Base-by-base conservation (phyloP, 257 asterid genomes). In the Plantago major region DNA sequence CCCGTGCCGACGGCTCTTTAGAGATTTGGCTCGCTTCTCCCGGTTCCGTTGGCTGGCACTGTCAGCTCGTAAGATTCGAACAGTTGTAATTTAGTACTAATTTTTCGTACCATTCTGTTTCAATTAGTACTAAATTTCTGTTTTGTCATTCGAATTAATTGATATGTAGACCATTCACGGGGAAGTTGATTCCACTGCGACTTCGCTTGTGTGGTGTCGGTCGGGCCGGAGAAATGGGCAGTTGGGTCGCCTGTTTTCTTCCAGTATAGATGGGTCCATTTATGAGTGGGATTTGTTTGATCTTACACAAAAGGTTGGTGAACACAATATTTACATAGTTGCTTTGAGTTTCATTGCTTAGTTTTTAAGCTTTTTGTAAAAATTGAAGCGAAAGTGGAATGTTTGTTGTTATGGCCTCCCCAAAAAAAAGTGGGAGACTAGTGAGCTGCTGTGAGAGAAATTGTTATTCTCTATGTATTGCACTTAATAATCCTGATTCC, bases 11-110 rank as follows among this genome's bases (percentile, higher is more conserved):
- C 62, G 86, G 95, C 65, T 78, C 95, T 1, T 73, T 93, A 6
- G 99, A 93, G 83, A 90, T 93, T 69, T 93, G 99, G 99, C 96
- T 93, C 11, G 99, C 90, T 46, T 85, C 97, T 43, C 99, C 97
- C 55, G 99, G 97, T 64, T 87, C 99, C 67, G 95, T 90, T 7
- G 96, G 96, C 78, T 93, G 99, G 99, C 97, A 93, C 89, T 83
- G 94, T 79, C 96, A 79, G 84, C 89, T 89, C 11, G 97, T 92
- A 87, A 65, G 88, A 46, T 38, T 22, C 26, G 2, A 22, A 22
- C 26, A 22, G 26, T 22, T 22, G n/a, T 22, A 22, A 22, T 22
- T 22, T 22, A 22, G 26, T 22, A 22, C 26, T 22, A 2, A 2
- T 2, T 22, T 66, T 42, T 66, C 42, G 18, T 48, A 17, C 10